Evolutionary conservation across 371 early-diverging fungal genomes (phyloP).

Genomic region (Mucor irregularis): DNA sequence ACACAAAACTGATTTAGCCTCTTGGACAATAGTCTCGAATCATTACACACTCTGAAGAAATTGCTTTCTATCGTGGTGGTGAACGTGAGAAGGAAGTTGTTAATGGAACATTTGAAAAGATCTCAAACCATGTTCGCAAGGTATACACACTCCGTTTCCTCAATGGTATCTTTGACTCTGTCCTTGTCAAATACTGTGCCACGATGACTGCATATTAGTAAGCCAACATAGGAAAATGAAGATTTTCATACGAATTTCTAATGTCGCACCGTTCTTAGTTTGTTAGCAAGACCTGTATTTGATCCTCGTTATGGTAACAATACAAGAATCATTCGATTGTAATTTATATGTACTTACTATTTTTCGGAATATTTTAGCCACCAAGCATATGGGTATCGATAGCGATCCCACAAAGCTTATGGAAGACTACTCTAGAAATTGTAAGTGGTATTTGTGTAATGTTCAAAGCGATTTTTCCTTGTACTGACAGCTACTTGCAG

Average conservation of each 20-base stretch:
- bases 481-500: constrained; percentile 21
- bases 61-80: constrained; percentile 85
- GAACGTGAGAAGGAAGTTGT: constrained; percentile 75
- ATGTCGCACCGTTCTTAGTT: constrained; percentile 23
- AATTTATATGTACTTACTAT: neutral
- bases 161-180: constrained; percentile 82
- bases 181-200: constrained; percentile 87
- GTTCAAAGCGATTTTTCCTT: neutral
- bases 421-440: constrained; percentile 86
- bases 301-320: constrained; percentile 59
- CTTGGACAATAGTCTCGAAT: constrained; percentile 62
- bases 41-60: constrained; percentile 85
- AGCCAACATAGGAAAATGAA: constrained; percentile 16
- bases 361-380: constrained; percentile 35
- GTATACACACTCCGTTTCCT: constrained; percentile 77
- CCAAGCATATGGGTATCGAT: constrained; percentile 58
- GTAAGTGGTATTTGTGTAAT: constrained; percentile 30
- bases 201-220: constrained; percentile 87
- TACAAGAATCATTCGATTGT: neutral
- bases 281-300: constrained; percentile 83
- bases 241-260: neutral
- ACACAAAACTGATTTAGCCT: neutral
- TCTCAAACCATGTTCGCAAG: constrained; percentile 77
- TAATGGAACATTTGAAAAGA: constrained; percentile 68
- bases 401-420: constrained; percentile 80